A percentile compares a stretch with the other conserved stretches of the same genome.
Evolutionary conservation across 1,139 yeast genomes (phyloP).

Genomic region (Meyerozyma athensensis): DNA sequence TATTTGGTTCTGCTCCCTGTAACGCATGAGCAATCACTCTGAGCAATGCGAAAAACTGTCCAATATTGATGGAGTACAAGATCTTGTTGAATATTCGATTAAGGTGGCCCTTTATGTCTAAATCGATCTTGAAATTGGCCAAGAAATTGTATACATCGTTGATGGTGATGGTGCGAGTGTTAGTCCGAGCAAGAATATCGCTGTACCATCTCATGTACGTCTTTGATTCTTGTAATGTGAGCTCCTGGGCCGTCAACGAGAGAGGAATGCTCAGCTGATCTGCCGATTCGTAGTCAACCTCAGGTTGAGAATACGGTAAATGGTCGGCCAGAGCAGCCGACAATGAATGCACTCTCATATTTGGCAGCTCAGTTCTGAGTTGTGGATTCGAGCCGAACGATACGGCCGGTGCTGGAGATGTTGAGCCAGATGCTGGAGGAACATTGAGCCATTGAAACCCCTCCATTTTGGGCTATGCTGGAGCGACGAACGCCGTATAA

Average conservation of each 20-base stretch:
- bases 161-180: conserved; percentile 51
- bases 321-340: conserved; percentile 5
- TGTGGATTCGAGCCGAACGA: conserved; percentile 20
- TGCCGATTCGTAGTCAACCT: conserved; percentile 4
- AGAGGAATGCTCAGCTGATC: conserved; percentile 41
- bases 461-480: background rate
- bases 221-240: conserved; percentile 60
- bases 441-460: conserved; percentile 41
- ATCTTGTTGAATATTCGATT: conserved; percentile 48
- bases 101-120: conserved; percentile 38
- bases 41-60: conserved; percentile 70
- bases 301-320: background rate
- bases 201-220: conserved; percentile 79
- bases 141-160: conserved; percentile 62
- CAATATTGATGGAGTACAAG: conserved; percentile 53
- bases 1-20: conserved; percentile 42
- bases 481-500: background rate
- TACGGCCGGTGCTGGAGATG: conserved; percentile 31
- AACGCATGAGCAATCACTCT: conserved; percentile 59
- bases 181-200: conserved; percentile 56
- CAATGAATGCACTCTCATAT: conserved; percentile 1
- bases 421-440: conserved; percentile 14
- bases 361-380: conserved; percentile 11
- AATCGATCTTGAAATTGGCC: conserved; percentile 53
- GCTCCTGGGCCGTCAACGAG: conserved; percentile 56